phyloP scores from a whole-genome alignment of 495 filamentous ascomycete genomes.

The Friedmanniomyces simplex region DNA sequence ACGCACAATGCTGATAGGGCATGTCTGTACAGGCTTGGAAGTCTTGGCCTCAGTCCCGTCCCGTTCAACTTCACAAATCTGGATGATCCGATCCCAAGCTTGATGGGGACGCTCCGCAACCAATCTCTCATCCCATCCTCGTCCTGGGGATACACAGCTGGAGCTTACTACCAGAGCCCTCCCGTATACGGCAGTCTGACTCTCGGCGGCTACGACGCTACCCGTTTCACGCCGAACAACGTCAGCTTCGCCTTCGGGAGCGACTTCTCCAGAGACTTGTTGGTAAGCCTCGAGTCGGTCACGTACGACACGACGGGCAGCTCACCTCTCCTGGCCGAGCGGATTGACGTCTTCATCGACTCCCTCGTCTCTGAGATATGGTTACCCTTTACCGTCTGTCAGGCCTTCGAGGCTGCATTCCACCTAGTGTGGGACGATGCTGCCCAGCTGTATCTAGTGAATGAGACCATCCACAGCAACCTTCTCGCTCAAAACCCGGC shows the following conservation, averaged over 20 bases:
- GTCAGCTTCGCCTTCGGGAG: constrained; percentile 5
- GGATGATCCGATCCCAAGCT: constrained; percentile 24
- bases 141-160: constrained; percentile 32
- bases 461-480: constrained; percentile 4
- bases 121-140: constrained; percentile 19
- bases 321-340: constrained; percentile 8
- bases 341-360: constrained; percentile 16
- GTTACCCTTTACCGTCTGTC: constrained; percentile 13
- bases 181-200: constrained; percentile 15
- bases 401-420: constrained; percentile 19
- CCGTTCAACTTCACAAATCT: constrained; percentile 28
- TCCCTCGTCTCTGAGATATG: constrained; percentile 14
- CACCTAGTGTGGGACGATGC: constrained; percentile 14
- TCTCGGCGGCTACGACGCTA: constrained; percentile 18
- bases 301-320: constrained; percentile 1
- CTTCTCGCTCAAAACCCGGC: constrained; percentile 16
- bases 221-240: constrained; percentile 1
- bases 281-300: constrained; percentile 10
- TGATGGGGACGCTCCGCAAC: constrained; percentile 22
- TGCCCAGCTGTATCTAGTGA: constrained; percentile 12
- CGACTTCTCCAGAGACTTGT: constrained; percentile 10
- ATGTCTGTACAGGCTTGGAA: constrained; percentile 17
- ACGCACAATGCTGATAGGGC: no score
- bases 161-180: constrained; percentile 17
- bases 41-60: constrained; percentile 22